phyloP scores from a whole-genome alignment of 495 filamentous ascomycete genomes.

The Penicillium subrubescens region DNA sequence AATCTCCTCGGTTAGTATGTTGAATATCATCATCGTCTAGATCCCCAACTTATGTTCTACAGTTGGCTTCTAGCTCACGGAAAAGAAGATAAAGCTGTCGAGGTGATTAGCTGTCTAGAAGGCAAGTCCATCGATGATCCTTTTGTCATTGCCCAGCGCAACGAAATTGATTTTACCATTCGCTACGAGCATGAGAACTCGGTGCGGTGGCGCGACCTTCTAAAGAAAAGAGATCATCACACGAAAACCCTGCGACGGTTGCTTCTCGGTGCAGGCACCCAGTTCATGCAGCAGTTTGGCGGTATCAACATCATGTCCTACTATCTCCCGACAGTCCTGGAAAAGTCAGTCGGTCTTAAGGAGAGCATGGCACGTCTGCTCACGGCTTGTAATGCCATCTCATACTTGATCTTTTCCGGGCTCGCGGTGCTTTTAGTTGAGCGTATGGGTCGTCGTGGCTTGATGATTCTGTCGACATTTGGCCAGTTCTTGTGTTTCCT shows the following conservation, averaged over 20 bases:
- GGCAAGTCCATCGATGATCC: background rate
- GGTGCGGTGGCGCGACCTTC: background rate
- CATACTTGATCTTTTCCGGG: background rate
- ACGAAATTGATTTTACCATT: background rate
- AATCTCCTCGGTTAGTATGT: slow-evolving; percentile 48
- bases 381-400: background rate
- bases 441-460: background rate
- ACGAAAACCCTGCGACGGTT: slow-evolving; percentile 26
- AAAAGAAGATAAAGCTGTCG: background rate
- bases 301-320: slow-evolving; percentile 53
- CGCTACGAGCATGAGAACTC: background rate
- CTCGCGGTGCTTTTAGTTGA: background rate
- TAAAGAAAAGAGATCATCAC: background rate
- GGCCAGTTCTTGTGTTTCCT: background rate
- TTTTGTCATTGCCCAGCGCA: background rate
- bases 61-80: background rate
- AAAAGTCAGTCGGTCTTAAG: slow-evolving; percentile 40
- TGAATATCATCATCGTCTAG: no score
- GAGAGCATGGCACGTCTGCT: background rate
- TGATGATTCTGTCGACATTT: background rate
- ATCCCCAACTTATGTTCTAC: background rate
- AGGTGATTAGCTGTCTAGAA: background rate
- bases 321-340: slow-evolving; percentile 54
- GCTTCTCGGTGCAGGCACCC: slow-evolving; percentile 51
- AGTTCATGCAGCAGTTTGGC: slow-evolving; percentile 56